Conservation (phyloP, 441 rosid genomes). For the Manihot esculenta region DNA sequence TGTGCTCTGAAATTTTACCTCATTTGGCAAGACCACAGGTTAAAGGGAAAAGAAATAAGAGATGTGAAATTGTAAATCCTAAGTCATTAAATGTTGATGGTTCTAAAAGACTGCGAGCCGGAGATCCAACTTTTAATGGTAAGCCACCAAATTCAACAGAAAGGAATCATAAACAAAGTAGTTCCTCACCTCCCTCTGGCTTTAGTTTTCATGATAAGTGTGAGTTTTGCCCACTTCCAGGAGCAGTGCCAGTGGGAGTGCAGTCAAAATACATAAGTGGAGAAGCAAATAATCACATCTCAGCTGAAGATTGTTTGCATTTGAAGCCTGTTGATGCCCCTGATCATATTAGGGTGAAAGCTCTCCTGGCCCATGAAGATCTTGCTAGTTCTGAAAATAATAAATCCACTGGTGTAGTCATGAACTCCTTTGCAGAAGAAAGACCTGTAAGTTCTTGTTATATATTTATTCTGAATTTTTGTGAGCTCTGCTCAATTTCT, state of each 20-base stretch:
- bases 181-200: slow-evolving; percentile 27
- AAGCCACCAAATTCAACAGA: slow-evolving; percentile 30
- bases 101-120: slow-evolving; percentile 44
- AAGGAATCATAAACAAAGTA: slow-evolving; percentile 18
- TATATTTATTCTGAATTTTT: not conserved
- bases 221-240: slow-evolving; percentile 27
- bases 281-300: slow-evolving; percentile 23
- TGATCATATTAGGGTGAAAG: slow-evolving; percentile 21
- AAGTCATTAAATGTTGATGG: slow-evolving; percentile 27
- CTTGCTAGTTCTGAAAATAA: slow-evolving; percentile 24
- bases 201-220: slow-evolving; percentile 23
- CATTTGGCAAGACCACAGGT: slow-evolving; percentile 36
- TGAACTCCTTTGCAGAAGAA: slow-evolving; percentile 31
- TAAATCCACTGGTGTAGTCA: slow-evolving; percentile 24
- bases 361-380: slow-evolving; percentile 26
- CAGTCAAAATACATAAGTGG: slow-evolving; percentile 22
- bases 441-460: slow-evolving; percentile 30
- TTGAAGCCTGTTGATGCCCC: slow-evolving; percentile 21
- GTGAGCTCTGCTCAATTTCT: not conserved
- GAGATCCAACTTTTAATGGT: slow-evolving; percentile 21
- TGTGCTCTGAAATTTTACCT: slow-evolving; percentile 42
- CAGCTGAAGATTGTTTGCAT: slow-evolving; percentile 28
- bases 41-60: slow-evolving; percentile 61
- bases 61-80: slow-evolving; percentile 31
- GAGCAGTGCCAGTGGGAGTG: slow-evolving; percentile 23